These are phyloP conservation scores for Rhodamnia argentea DNA, from an alignment of 345 rosid genomes.

Conservation along the genomic window DNA sequence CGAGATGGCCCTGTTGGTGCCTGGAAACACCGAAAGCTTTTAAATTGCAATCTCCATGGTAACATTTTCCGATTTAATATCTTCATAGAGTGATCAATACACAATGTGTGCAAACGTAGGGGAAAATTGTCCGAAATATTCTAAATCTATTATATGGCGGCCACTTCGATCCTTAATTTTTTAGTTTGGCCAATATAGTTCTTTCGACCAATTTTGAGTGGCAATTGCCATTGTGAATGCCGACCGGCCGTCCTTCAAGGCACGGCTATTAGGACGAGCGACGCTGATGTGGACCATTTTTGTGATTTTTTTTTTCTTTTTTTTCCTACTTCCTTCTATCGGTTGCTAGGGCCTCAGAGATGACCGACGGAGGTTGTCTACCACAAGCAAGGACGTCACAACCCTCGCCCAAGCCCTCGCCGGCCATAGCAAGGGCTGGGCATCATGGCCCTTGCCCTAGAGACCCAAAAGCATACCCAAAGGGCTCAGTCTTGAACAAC, in stretches of 20 bases:
- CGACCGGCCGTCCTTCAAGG: accelerated
- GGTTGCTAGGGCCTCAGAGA: accelerated
- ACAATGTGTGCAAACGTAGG: not conserved
- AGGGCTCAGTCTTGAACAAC: slow-evolving; percentile 65
- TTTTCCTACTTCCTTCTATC: not conserved
- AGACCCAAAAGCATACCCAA: slow-evolving; percentile 76
- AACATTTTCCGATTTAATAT: not conserved
- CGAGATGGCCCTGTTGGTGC: not conserved
- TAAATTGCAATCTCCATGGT: not conserved
- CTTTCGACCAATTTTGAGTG: accelerated
- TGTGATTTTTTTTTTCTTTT: not conserved
- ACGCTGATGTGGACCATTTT: accelerated
- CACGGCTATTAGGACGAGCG: accelerated
- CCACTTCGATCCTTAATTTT: not conserved
- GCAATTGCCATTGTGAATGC: accelerated
- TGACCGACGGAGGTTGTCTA: not conserved
- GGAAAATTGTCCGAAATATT: not conserved
- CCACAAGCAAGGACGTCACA: not conserved
- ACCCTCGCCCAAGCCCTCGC: not conserved
- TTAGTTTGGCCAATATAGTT: not conserved
- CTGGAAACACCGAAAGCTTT: not conserved
- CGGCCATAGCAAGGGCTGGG: not conserved
- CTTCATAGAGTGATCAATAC: not conserved
- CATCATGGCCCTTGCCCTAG: slow-evolving; percentile 44
- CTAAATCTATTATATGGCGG: accelerated